phyloP scores from a whole-genome alignment of 2,329 filamentous ascomycete species.

The Aspergillus clavatus region DNA sequence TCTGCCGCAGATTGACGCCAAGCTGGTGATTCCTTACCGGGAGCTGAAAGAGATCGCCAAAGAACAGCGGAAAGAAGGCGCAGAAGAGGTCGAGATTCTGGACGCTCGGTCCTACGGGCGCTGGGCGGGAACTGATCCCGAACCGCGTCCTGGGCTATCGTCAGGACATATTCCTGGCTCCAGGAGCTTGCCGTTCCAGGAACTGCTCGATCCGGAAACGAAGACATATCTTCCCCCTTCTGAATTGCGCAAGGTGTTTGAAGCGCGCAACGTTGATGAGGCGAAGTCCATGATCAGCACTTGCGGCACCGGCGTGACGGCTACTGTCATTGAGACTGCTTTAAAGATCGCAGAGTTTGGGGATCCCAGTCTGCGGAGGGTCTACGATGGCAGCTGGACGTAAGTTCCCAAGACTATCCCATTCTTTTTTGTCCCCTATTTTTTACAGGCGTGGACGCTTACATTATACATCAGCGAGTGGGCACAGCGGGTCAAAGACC shows the following conservation, averaged over 20 bases:
- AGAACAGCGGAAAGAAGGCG: slow-evolving; percentile 75
- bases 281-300: slow-evolving; percentile 76
- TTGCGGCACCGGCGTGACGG: slow-evolving; percentile 92
- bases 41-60: slow-evolving; percentile 72
- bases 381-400: slow-evolving; percentile 99
- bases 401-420: slow-evolving; percentile 62
- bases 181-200: slow-evolving; percentile 72
- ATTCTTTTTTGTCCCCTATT: background rate
- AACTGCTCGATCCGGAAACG: slow-evolving; percentile 74
- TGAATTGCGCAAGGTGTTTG: slow-evolving; percentile 70
- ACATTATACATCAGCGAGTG: slow-evolving; percentile 39
- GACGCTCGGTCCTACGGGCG: slow-evolving; percentile 78
- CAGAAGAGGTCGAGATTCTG: slow-evolving; percentile 78
- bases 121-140: slow-evolving; percentile 76
- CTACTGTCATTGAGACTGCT: slow-evolving; percentile 83
- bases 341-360: slow-evolving; percentile 74
- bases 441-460: slow-evolving; percentile 1
- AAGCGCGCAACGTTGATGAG: slow-evolving; percentile 73
- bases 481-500: slow-evolving; percentile 46
- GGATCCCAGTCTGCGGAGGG: slow-evolving; percentile 58
- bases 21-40: slow-evolving; percentile 73
- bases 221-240: slow-evolving; percentile 72
- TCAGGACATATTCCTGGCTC: slow-evolving; percentile 91
- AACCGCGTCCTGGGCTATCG: slow-evolving; percentile 78
- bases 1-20: slow-evolving; percentile 53